A percentile compares a stretch with the other conserved stretches of the same genome.
phyloP scores from a whole-genome alignment of 345 rosid species.

The Anacardium occidentale region DNA sequence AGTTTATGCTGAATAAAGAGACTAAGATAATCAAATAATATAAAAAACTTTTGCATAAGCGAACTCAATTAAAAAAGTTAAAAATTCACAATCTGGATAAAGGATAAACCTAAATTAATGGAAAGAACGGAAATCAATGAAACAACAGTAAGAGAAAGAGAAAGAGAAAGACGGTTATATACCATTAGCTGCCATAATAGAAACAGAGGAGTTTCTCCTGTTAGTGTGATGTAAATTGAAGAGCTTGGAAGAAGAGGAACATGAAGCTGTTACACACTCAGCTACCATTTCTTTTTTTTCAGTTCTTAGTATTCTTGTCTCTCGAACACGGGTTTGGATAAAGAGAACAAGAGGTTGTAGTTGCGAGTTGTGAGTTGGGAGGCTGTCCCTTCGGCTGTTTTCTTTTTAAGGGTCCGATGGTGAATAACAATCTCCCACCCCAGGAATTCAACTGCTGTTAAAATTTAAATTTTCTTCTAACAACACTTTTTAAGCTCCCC shows the following conservation, averaged over 20 bases:
- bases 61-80: background rate
- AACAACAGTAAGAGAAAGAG: conserved; percentile 8
- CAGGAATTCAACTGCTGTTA: too few relatives aligned
- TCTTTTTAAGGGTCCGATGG: too few relatives aligned
- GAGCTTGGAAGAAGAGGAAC: conserved; percentile 29
- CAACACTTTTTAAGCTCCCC: too few relatives aligned
- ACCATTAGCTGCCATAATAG: conserved; percentile 77
- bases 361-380: too few relatives aligned
- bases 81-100: background rate
- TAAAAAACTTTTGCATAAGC: background rate
- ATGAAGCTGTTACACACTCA: too few relatives aligned
- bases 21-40: background rate
- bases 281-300: too few relatives aligned
- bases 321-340: too few relatives aligned
- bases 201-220: conserved; percentile 66
- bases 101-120: background rate
- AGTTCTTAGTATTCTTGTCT: too few relatives aligned
- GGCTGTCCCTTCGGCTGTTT: too few relatives aligned
- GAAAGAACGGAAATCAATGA: background rate
- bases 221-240: conserved; percentile 27
- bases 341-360: too few relatives aligned
- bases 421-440: too few relatives aligned
- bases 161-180: conserved; percentile 16
- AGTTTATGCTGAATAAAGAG: background rate
- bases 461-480: too few relatives aligned